A percentile compares a stretch with the other conserved stretches of the same genome.
These are phyloP conservation scores for Colletotrichum endophyticum DNA, from an alignment of 2,329 filamentous ascomycete genomes.

Conservation along the genomic window DNA sequence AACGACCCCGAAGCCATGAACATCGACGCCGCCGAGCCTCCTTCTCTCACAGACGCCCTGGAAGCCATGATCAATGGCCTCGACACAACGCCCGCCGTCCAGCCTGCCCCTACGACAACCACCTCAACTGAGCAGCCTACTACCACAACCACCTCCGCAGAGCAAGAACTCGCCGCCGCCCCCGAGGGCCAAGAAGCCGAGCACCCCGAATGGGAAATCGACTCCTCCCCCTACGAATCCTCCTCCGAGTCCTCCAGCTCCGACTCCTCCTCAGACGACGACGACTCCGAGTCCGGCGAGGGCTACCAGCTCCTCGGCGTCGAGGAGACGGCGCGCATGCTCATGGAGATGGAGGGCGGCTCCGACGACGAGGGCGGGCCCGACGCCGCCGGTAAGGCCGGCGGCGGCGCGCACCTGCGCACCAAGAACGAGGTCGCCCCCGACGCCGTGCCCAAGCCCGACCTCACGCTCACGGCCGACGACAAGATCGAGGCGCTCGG, in stretches of 20 bases:
- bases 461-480: constrained; percentile 76
- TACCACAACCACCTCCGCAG: not conserved
- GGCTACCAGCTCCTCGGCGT: constrained; percentile 76
- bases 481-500: constrained; percentile 82
- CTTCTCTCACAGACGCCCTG: constrained; percentile 45
- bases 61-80: constrained; percentile 49
- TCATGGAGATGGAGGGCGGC: constrained; percentile 83
- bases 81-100: constrained; percentile 14
- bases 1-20: constrained; percentile 36
- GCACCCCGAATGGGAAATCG: constrained; percentile 83
- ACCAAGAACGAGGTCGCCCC: constrained; percentile 82
- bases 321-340: constrained; percentile 81
- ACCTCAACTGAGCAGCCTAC: not conserved
- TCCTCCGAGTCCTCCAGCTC: constrained; percentile 70
- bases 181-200: constrained; percentile 29
- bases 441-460: constrained; percentile 72
- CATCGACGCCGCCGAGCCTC: constrained; percentile 39
- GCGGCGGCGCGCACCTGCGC: constrained; percentile 58
- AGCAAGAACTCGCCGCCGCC: constrained; percentile 24
- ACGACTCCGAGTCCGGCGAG: constrained; percentile 57
- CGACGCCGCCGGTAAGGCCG: constrained; percentile 36
- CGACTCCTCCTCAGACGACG: constrained; percentile 63
- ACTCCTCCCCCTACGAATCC: constrained; percentile 78
- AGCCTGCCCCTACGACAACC: not conserved
- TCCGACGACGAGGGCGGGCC: constrained; percentile 74